Evolutionary conservation across 768 basidiomycete genomes (phyloP).

Genomic region (Phlebiopsis flavidoalba): DNA sequence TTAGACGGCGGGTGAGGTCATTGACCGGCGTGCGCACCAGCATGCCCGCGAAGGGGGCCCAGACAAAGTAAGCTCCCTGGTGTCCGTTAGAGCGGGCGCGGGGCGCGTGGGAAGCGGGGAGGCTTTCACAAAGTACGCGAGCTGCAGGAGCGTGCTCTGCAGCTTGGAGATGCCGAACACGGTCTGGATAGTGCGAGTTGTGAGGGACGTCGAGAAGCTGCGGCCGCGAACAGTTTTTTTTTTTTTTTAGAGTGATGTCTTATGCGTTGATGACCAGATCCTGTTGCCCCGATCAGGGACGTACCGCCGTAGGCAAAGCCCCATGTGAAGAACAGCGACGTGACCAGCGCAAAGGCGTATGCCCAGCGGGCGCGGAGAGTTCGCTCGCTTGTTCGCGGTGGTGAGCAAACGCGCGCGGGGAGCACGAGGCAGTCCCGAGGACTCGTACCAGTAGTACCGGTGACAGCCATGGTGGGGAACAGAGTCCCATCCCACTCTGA

Average conservation of each 20-base stretch:
- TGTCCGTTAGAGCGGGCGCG: not conserved
- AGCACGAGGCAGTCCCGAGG: not conserved
- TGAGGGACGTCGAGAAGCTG: conserved; percentile 67
- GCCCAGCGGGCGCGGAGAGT: conserved; percentile 41
- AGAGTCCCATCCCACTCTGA: not conserved
- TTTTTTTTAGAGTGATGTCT: too few relatives aligned
- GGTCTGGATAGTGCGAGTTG: conserved; percentile 68
- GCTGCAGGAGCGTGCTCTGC: conserved; percentile 69
- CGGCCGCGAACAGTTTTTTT: conserved; percentile 17
- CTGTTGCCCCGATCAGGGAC: conserved; percentile 13
- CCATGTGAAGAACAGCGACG: conserved; percentile 76
- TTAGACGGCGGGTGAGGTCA: not conserved
- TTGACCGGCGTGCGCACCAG: conserved; percentile 38
- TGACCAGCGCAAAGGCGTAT: conserved; percentile 64
- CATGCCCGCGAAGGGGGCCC: conserved; percentile 50
- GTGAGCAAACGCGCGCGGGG: not conserved
- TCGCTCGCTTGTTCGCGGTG: conserved; percentile 32
- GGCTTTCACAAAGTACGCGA: conserved; percentile 57
- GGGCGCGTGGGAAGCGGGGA: not conserved
- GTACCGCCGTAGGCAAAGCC: conserved; percentile 65
- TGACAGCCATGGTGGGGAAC: conserved; percentile 27
- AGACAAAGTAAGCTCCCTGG: conserved; percentile 59
- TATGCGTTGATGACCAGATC: conserved; percentile 19
- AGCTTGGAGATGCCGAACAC: conserved; percentile 64
- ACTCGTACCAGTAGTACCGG: conserved; percentile 40